phyloP scores from a whole-genome alignment of 2,329 filamentous ascomycete species.

The Fusarium hainanense region DNA sequence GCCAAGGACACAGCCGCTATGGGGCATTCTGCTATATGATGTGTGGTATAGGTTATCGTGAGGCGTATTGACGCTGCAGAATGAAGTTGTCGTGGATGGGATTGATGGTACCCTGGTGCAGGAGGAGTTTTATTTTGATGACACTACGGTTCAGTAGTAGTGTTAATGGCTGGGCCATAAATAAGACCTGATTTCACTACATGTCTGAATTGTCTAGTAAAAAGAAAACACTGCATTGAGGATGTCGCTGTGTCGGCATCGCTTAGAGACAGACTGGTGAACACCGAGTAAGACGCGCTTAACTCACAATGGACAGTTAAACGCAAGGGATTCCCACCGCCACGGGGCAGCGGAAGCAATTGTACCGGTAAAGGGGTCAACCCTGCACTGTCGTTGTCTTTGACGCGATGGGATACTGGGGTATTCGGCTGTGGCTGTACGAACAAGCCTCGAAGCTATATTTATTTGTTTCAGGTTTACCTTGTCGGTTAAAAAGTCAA shows the following conservation, averaged over 20 bases:
- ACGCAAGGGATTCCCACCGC: neutral
- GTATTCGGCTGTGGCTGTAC: neutral
- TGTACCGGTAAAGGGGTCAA: neutral
- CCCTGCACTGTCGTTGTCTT: neutral
- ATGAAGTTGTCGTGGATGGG: too few species aligned
- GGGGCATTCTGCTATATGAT: neutral
- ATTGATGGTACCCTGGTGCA: too few species aligned
- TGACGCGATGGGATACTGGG: neutral
- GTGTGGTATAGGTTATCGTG: neutral
- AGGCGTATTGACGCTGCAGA: neutral
- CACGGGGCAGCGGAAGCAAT: neutral
- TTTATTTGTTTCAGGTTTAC: slow-evolving; percentile 8
- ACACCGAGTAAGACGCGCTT: neutral
- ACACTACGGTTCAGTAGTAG: too few species aligned
- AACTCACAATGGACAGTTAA: neutral
- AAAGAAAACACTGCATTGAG: neutral
- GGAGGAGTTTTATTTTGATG: too few species aligned
- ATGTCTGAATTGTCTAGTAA: neutral
- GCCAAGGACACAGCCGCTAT: neutral
- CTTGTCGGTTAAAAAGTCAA: neutral
- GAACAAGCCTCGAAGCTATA: slow-evolving; percentile 7
- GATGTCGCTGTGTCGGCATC: neutral
- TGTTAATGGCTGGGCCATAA: too few species aligned
- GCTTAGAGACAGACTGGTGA: neutral
- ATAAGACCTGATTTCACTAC: too few species aligned